A percentile compares a stretch with the other conserved stretches of the same genome.
These are phyloP conservation scores for Chlorella sp. DNA, from an alignment of 139 green algal species.

Conservation along the genomic window DNA sequence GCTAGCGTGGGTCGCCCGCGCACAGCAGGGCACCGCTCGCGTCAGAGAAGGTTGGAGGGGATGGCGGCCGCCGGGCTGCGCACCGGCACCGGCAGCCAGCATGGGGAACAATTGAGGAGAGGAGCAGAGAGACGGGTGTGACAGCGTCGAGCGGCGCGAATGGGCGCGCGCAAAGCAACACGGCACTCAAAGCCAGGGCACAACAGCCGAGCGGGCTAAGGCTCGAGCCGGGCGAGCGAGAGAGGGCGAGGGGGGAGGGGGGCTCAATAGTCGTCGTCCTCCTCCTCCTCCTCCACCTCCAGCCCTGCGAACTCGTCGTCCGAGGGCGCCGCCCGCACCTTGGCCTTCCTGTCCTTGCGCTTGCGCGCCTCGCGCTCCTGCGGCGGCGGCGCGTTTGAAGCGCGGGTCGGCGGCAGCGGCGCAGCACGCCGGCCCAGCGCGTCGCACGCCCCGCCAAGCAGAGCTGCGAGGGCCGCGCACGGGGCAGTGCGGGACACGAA, in stretches of 20 bases:
- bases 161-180: no score
- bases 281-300: conserved; percentile 6
- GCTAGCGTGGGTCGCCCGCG: neutral
- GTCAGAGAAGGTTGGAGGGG: neutral
- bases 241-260: neutral
- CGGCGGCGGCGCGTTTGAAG: neutral
- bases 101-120: neutral
- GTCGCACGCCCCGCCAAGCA: neutral
- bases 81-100: neutral
- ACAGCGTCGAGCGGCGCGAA: no score
- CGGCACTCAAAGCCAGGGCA: no score
- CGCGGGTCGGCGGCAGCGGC: neutral
- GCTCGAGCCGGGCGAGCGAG: no score
- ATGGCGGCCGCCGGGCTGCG: neutral
- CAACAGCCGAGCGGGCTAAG: no score
- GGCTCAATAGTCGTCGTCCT: conserved; percentile 20
- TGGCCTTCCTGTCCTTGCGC: conserved; percentile 8
- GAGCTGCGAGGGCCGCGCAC: neutral
- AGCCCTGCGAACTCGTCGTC: neutral
- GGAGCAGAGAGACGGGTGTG: conserved; percentile 5
- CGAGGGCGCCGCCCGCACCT: neutral
- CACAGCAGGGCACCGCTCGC: neutral
- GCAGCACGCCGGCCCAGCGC: neutral
- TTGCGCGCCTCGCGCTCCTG: conserved; percentile 25
- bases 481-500: neutral